Evolutionary conservation across 768 basidiomycete species (phyloP), one percentile per base, ranked within the genome.

Genomic region (Amanita rimosa): DNA sequence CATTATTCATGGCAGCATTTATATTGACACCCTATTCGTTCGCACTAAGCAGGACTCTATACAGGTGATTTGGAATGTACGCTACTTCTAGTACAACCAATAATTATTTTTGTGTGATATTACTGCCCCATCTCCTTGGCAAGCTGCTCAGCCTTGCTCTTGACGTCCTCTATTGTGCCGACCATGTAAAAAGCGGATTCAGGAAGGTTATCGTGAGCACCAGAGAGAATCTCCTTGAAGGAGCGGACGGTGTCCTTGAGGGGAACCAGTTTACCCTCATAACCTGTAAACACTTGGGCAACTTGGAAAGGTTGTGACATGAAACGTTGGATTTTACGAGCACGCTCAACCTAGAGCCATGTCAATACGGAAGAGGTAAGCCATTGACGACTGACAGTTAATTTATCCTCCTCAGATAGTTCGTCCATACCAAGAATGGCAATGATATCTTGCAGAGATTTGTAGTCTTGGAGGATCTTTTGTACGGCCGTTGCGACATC

Each of bases 261-360:
- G 11, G 94, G 75, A 31, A 99, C 95, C 53, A 98, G 89, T 67
- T 86, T 89, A 64, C 95, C 96, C 76, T 96, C 94, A 62, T 90
- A 94, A 76, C 95, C 95, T 63, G 95, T 98, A 82, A 98, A 97
- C 69, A 96, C 93, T 75, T 97, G 92, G 50, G 94, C 96, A 66
- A 97, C 95, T 66, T 90, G 88, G 92, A 99, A 99, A 55, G 96
- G 96, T 73, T 99, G 94, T 58, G 93, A 97, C 96, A 99, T 98
- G 89, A 98, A 97, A 75, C 92, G 87, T 67, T 91, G 92, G 62
- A 97, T 93, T 76, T 96, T 96, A 68, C 93, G 90, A 54, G 92
- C 94, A 69, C 93, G 92, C 73, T 94, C 89, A 72, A 96, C 93
- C 84, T 86, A 51, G 38, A 34, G n/a, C 52, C 14, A 43, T 37